These are phyloP conservation scores for Cutaneotrichosporon sp. DNA, from an alignment of 1,284 basidiomycete genomes.

Conservation along the genomic window DNA sequence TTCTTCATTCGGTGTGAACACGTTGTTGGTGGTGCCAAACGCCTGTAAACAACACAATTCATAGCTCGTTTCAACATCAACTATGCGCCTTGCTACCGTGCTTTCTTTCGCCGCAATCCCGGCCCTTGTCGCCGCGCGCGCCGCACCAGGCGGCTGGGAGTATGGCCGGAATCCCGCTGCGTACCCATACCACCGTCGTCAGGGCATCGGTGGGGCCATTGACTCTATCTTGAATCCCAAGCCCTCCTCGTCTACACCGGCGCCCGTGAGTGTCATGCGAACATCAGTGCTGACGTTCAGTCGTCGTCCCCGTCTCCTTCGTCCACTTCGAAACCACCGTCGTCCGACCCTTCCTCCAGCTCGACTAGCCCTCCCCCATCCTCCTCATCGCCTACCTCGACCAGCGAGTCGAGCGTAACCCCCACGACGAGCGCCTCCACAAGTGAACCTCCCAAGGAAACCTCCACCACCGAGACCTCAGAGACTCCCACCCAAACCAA, in stretches of 20 bases:
- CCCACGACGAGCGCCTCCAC: neutral
- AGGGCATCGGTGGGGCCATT: neutral
- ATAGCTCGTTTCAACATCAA: neutral
- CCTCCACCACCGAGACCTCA: neutral
- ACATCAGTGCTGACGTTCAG: neutral
- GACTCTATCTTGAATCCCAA: neutral
- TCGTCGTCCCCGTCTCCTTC: too few relatives aligned
- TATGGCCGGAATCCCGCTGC: neutral
- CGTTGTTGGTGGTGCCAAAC: slow-evolving; percentile 1
- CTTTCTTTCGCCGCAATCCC: slow-evolving; percentile 5
- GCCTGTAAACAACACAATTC: neutral
- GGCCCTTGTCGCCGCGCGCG: neutral
- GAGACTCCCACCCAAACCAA: neutral
- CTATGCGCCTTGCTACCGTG: slow-evolving; percentile 3
- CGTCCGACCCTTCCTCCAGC: neutral
- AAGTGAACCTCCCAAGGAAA: neutral
- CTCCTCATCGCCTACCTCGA: neutral
- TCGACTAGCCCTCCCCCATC: neutral
- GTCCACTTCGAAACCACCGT: neutral
- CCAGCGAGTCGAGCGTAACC: neutral
- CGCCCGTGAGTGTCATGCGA: neutral
- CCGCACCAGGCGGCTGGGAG: neutral
- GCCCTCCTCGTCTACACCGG: slow-evolving; percentile 1
- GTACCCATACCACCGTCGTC: neutral
- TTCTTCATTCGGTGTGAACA: neutral